phyloP scores from a whole-genome alignment of 306 rosid genomes.

The Citrullus mucosospermus region DNA sequence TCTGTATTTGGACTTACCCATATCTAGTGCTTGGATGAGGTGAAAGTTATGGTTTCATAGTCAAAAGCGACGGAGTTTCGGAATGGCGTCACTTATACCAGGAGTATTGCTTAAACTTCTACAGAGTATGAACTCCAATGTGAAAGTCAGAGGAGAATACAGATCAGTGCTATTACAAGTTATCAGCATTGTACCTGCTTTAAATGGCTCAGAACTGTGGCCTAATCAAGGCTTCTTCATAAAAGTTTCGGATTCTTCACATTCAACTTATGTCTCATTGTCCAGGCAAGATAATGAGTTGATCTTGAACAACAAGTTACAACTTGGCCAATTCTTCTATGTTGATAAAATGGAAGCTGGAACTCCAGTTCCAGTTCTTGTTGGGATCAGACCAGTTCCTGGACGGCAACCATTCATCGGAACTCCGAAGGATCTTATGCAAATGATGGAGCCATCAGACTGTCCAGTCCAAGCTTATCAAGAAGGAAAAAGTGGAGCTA shows the following conservation, averaged over 20 bases:
- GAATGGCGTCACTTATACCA: slow-evolving; percentile 77
- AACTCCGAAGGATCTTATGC: slow-evolving; percentile 87
- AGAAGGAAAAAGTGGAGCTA: slow-evolving; percentile 19
- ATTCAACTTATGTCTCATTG: slow-evolving; percentile 71
- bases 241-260: slow-evolving; percentile 88
- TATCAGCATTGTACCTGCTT: slow-evolving; percentile 79
- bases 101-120: slow-evolving; percentile 87
- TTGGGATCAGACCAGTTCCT: slow-evolving; percentile 57
- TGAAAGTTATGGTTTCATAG: slow-evolving; percentile 7
- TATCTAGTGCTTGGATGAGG: slow-evolving; percentile 8
- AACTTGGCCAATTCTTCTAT: slow-evolving; percentile 89
- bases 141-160: slow-evolving; percentile 66
- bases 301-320: slow-evolving; percentile 69
- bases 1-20: not conserved
- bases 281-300: slow-evolving; percentile 72
- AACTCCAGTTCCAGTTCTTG: slow-evolving; percentile 68
- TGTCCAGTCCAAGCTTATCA: slow-evolving; percentile 17
- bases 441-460: slow-evolving; percentile 59
- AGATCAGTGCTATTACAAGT: slow-evolving; percentile 80
- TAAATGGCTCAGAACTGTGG: slow-evolving; percentile 80
- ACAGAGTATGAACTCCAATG: slow-evolving; percentile 52
- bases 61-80: not conserved
- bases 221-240: slow-evolving; percentile 82
- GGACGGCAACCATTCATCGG: slow-evolving; percentile 81
- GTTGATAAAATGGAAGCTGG: slow-evolving; percentile 53